Evolutionary conservation across 75 land plant species (phyloP), one percentile per base, ranked within the genome.

Genomic region (Sequoia sempervirens): DNA sequence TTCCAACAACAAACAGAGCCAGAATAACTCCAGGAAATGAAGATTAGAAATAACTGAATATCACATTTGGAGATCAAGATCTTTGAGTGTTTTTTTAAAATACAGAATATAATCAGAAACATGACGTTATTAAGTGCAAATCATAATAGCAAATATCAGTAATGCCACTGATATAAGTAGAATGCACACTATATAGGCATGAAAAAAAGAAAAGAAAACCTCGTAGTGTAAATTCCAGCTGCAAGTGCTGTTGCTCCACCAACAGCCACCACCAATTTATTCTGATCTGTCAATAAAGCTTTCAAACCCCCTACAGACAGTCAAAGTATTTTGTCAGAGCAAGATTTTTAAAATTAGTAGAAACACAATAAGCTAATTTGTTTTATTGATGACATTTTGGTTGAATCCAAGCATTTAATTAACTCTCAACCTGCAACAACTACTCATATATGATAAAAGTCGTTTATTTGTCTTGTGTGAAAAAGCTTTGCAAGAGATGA

Each of bases 181-280:
- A 3, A 18, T 58, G n/a, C 38, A 82, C 70, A 82, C 40, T 66
- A 26, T 20, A 58, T 5, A 82, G 40, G 36, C 18, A 37, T 6
- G 17, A 8, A 18, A 37, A 61, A 12, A 50, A 78, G 14, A 2
- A 50, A 50, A 12, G 12, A 38, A 61, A 85, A 95, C 99, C 99
- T 94, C 37, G 99, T 91, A 12, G 94, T 93, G 87, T 97, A 97
- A 36, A 97, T 86, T 11, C 99, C 99, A 75, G 95, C 99, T 61
- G 97, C 97, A 46, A 97, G 90, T 40, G 95, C 95, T 28, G 97
- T 95, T 23, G 89, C 87, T 75, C 99, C 99, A 28, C 97, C 99
- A 82, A 97, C 96, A 75, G 91, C 91, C 15, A 91, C 97, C 79
- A 93, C 89, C 76, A 97, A 84, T 84, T 95, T 97, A 86, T 97